Evolutionary conservation across 2,329 filamentous ascomycete species (phyloP).

Genomic region (Dothistroma pini): DNA sequence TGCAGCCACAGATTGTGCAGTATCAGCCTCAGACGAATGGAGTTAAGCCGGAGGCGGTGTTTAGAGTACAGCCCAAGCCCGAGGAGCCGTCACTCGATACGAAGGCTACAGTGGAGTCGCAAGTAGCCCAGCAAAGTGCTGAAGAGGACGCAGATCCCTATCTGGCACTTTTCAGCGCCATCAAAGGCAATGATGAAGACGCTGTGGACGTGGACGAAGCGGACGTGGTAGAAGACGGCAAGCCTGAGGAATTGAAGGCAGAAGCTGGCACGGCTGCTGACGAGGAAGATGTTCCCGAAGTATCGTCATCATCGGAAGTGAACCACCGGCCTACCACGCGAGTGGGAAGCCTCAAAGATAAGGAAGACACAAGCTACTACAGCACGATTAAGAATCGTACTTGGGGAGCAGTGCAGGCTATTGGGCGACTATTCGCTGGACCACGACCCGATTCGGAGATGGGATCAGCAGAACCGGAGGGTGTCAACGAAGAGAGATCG

Average conservation of each 20-base stretch:
- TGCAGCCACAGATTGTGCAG: background rate
- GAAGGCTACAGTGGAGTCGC: too few species aligned
- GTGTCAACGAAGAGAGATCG: background rate
- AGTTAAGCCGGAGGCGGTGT: background rate
- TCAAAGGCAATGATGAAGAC: background rate
- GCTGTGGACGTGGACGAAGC: conserved; percentile 2
- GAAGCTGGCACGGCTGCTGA: background rate
- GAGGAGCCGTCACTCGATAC: background rate
- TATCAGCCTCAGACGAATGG: background rate
- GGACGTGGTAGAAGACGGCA: background rate
- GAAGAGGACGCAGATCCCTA: conserved; percentile 5
- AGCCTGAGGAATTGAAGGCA: background rate
- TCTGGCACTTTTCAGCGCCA: conserved; percentile 5
- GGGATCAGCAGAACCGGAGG: background rate
- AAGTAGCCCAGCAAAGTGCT: background rate
- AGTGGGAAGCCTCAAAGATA: background rate
- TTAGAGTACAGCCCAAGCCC: background rate
- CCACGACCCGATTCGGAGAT: background rate
- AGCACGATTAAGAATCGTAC: conserved; percentile 3
- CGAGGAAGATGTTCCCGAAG: background rate
- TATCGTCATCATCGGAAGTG: background rate
- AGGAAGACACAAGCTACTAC: background rate
- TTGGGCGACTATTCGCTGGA: conserved; percentile 1
- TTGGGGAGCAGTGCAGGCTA: conserved; percentile 2
- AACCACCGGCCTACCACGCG: background rate